These are phyloP conservation scores for Lindgomyces ingoldianus DNA, from an alignment of 495 filamentous ascomycete genomes.

Conservation along the genomic window DNA sequence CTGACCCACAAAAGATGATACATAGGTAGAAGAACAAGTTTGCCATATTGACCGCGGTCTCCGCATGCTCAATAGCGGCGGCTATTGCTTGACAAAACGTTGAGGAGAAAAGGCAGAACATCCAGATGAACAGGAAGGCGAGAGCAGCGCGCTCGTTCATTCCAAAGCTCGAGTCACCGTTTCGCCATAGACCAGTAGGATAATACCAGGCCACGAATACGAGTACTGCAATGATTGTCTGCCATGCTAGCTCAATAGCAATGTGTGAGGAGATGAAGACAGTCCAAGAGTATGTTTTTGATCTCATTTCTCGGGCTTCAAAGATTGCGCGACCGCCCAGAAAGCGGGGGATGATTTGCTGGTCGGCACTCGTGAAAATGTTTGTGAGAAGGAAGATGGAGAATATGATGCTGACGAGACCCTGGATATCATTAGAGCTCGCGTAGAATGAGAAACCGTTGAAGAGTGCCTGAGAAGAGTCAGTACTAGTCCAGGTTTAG, in stretches of 20 bases:
- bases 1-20: conserved; percentile 59
- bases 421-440: conserved; percentile 36
- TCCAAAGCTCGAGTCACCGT: conserved; percentile 60
- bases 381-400: conserved; percentile 79
- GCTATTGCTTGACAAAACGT: conserved; percentile 64
- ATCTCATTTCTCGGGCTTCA: conserved; percentile 81
- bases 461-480: conserved; percentile 53
- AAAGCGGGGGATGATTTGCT: conserved; percentile 87
- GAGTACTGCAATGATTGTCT: conserved; percentile 61
- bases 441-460: conserved; percentile 81
- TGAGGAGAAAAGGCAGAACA: conserved; percentile 54
- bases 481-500: not conserved
- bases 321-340: conserved; percentile 76
- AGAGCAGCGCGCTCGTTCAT: conserved; percentile 62
- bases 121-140: conserved; percentile 61
- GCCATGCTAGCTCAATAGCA: conserved; percentile 40
- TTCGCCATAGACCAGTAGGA: conserved; percentile 72
- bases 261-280: conserved; percentile 57
- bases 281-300: conserved; percentile 80
- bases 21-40: conserved; percentile 66
- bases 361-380: conserved; percentile 71
- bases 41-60: conserved; percentile 65
- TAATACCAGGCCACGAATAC: conserved; percentile 80
- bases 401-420: conserved; percentile 66
- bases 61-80: conserved; percentile 65